These are phyloP conservation scores for Pleurotus pulmonarius DNA, from an alignment of 768 basidiomycete species.

Conservation along the genomic window DNA sequence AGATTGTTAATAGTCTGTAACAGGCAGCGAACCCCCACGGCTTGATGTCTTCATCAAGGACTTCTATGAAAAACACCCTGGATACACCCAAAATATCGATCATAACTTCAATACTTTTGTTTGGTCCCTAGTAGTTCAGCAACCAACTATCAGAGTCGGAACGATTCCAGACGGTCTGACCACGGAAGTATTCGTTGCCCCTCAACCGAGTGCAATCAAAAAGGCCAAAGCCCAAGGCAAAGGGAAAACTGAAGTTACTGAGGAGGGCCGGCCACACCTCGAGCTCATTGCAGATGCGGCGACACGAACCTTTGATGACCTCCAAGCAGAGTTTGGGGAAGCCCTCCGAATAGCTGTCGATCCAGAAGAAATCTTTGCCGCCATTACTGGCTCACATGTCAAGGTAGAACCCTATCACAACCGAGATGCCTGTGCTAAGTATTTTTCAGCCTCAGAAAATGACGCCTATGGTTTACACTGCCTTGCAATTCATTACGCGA, in stretches of 20 bases:
- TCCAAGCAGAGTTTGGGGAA: constrained; percentile 56
- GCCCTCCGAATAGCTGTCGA: constrained; percentile 72
- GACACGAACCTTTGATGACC: constrained; percentile 48
- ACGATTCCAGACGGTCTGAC: constrained; percentile 53
- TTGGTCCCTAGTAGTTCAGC: constrained; percentile 75
- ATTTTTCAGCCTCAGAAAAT: constrained; percentile 64
- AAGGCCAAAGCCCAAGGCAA: constrained; percentile 62
- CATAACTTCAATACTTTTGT: constrained; percentile 75
- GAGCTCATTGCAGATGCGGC: constrained; percentile 54
- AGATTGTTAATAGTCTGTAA: constrained; percentile 12
- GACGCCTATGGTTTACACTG: constrained; percentile 81
- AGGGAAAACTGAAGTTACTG: constrained; percentile 48
- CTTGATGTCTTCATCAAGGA: constrained; percentile 65
- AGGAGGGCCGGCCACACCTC: constrained; percentile 42
- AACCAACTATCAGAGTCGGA: constrained; percentile 76
- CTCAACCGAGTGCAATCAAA: constrained; percentile 62
- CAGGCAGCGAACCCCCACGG: constrained; percentile 75
- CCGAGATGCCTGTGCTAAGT: constrained; percentile 5
- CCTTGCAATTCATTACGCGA: constrained; percentile 80
- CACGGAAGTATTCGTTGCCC: constrained; percentile 75
- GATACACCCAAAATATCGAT: constrained; percentile 54
- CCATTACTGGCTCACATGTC: constrained; percentile 83
- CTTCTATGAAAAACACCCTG: constrained; percentile 49
- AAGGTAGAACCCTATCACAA: constrained; percentile 45
- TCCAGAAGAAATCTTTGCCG: constrained; percentile 68